Evolutionary conservation across 208 protist genomes (phyloP), one percentile per base, ranked within the genome.

Genomic region (Crithidia brevicula): DNA sequence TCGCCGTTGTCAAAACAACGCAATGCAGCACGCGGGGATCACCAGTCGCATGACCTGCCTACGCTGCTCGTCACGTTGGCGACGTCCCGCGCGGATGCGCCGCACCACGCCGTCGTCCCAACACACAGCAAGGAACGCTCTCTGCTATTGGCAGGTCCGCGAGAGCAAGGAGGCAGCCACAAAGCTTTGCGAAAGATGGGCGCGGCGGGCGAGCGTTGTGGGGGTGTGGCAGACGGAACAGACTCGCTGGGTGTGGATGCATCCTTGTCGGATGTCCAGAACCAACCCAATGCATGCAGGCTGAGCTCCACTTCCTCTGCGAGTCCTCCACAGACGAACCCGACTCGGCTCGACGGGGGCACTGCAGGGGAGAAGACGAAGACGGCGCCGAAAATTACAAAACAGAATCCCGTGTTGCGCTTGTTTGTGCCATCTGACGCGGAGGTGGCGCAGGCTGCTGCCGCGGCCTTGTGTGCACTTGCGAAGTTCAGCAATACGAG

Each of bases 381-480:
- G 28, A 52, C 25, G 18, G 42, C 18, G 16, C 16, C 42, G 16
- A n/a, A 38, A 30, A 15, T 9, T 34, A 13, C 34, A 27, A 45
- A 16, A 28, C 46, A 31, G 23, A 3, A 49, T 7, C 9, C 59
- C 20, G 8, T 28, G n/a, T 45, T 56, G 10, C 54, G 52, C 20
- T 15, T 58, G 25, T 76, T 76, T 15, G 40, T 52, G 1, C 62
- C 71, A 7, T 59, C 77, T 7, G 74, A 74, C 36, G 54, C 58
- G 67, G 82, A 82, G n/a, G 46, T 90, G 18, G 40, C 60, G 11
- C 51, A 68, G 18, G 79, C 85, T 6, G 73, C 85, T 0, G 82
- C 87, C 16, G 85, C 87, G 2, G 83, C 83, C 6, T 38, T 95
- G 25, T 92, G 83, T 53, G 82, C 85, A 3, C 56, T 95, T 31